phyloP scores from a whole-genome alignment of 768 basidiomycete genomes.

The Psilocybe azurescens region DNA sequence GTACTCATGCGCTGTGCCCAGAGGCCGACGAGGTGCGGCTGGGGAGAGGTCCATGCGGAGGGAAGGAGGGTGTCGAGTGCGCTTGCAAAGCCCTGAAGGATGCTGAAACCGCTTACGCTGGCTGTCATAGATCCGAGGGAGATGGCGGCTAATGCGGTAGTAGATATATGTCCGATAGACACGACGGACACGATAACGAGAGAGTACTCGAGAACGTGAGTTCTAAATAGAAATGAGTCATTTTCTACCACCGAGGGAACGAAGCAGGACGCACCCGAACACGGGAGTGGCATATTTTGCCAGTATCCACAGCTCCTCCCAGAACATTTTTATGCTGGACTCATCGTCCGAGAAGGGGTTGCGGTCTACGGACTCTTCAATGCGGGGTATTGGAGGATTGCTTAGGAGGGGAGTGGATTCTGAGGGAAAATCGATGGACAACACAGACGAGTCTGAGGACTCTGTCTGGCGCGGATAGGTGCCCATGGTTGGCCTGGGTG shows the following conservation, averaged over 20 bases:
- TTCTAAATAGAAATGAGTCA: slow-evolving; percentile 43
- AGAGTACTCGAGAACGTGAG: slow-evolving; percentile 85
- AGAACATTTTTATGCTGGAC: slow-evolving; percentile 42
- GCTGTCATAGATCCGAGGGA: slow-evolving; percentile 78
- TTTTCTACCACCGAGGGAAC: not conserved
- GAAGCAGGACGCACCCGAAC: slow-evolving; percentile 56
- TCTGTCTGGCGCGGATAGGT: slow-evolving; percentile 21
- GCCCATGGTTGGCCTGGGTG: slow-evolving; percentile 43
- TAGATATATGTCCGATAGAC: slow-evolving; percentile 90
- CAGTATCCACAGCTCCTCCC: slow-evolving; percentile 66
- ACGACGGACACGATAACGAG: slow-evolving; percentile 85
- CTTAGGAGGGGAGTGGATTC: slow-evolving; percentile 66
- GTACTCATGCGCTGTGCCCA: slow-evolving; percentile 90
- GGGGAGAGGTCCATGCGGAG: slow-evolving; percentile 90
- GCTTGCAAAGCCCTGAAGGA: slow-evolving; percentile 82
- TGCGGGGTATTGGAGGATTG: slow-evolving; percentile 58
- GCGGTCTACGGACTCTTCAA: slow-evolving; percentile 53
- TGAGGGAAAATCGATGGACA: slow-evolving; percentile 17
- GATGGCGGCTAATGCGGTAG: slow-evolving; percentile 85
- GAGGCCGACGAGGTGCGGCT: slow-evolving; percentile 84
- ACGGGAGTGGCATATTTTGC: slow-evolving; percentile 72
- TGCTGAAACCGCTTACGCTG: slow-evolving; percentile 75
- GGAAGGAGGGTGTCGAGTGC: slow-evolving; percentile 94
- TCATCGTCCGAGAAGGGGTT: slow-evolving; percentile 35
- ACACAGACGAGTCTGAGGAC: not conserved